These are phyloP conservation scores for Thozetella sp. DNA, from an alignment of 495 filamentous ascomycete genomes.

Conservation along the genomic window DNA sequence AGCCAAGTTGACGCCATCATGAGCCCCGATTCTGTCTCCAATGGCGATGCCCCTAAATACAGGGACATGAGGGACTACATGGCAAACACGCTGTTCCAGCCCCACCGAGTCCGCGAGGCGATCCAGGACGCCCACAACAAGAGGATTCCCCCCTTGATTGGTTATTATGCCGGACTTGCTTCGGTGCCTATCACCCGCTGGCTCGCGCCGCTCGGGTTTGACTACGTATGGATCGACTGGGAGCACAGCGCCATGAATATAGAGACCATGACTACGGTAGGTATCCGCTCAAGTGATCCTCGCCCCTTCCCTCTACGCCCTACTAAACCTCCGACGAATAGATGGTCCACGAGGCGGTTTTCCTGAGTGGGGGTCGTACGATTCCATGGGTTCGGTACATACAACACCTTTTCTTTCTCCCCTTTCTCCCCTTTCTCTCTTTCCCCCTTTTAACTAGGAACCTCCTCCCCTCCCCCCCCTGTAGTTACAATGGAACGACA, in stretches of 20 bases:
- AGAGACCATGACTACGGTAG: constrained; percentile 45
- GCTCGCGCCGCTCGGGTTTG: constrained; percentile 38
- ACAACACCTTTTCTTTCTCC: too few species aligned
- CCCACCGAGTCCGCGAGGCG: constrained; percentile 42
- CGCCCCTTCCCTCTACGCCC: background rate
- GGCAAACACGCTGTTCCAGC: constrained; percentile 42
- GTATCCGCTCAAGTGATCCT: background rate
- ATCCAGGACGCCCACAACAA: constrained; percentile 43
- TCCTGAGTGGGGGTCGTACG: constrained; percentile 37
- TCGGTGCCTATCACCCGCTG: constrained; percentile 33
- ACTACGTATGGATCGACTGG: constrained; percentile 46
- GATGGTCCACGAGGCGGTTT: constrained; percentile 44
- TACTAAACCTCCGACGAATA: constrained; percentile 1
- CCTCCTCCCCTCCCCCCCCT: too few species aligned
- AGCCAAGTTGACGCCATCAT: too few species aligned
- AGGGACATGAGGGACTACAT: constrained; percentile 39
- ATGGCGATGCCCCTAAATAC: too few species aligned
- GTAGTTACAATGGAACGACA: too few species aligned
- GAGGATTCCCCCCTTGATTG: constrained; percentile 38
- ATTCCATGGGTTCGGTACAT: constrained; percentile 41
- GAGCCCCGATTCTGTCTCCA: too few species aligned
- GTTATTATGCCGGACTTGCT: constrained; percentile 36
- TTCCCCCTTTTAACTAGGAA: constrained; percentile 7
- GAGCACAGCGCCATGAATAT: constrained; percentile 41
- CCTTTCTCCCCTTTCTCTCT: too few species aligned